phyloP scores from a whole-genome alignment of 2,329 filamentous ascomycete genomes.

The Orbilia brochopaga region DNA sequence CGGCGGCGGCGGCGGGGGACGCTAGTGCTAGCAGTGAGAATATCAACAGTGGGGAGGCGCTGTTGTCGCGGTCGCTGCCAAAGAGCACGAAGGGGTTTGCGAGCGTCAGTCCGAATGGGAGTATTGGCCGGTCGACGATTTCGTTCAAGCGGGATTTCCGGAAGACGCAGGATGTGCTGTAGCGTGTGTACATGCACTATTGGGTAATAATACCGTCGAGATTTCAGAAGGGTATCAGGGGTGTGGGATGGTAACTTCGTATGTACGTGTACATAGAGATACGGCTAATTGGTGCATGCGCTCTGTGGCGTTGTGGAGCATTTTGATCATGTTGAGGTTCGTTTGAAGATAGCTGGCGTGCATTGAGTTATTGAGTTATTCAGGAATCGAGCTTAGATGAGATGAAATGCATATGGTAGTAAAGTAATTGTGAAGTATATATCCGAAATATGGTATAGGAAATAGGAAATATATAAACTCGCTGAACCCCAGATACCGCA shows the following conservation, averaged over 20 bases:
- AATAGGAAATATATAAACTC: conserved; percentile 19
- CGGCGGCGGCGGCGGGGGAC: conserved; percentile 42
- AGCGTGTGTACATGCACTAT: neutral
- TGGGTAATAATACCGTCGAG: too few relatives aligned
- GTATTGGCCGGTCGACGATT: conserved; percentile 33
- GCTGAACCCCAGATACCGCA: conserved; percentile 35
- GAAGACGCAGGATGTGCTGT: conserved; percentile 45
- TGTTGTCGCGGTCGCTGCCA: conserved; percentile 34
- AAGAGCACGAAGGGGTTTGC: conserved; percentile 37
- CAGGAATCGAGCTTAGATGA: conserved; percentile 4
- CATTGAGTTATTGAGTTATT: neutral
- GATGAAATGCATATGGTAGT: conserved; percentile 12
- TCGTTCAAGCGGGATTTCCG: conserved; percentile 46
- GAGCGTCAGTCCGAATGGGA: conserved; percentile 33
- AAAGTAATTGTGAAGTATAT: conserved; percentile 8
- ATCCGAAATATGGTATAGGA: conserved; percentile 9
- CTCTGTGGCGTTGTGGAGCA: neutral
- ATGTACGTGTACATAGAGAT: neutral
- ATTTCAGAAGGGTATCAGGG: too few relatives aligned
- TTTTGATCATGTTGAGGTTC: conserved; percentile 8
- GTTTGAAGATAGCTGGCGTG: too few relatives aligned
- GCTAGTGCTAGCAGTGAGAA: conserved; percentile 10
- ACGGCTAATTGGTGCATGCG: too few relatives aligned
- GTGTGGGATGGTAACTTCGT: too few relatives aligned
- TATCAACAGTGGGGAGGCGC: conserved; percentile 5